Conservation (phyloP, 768 basidiomycete genomes). For the Ephemerocybe angulata region DNA sequence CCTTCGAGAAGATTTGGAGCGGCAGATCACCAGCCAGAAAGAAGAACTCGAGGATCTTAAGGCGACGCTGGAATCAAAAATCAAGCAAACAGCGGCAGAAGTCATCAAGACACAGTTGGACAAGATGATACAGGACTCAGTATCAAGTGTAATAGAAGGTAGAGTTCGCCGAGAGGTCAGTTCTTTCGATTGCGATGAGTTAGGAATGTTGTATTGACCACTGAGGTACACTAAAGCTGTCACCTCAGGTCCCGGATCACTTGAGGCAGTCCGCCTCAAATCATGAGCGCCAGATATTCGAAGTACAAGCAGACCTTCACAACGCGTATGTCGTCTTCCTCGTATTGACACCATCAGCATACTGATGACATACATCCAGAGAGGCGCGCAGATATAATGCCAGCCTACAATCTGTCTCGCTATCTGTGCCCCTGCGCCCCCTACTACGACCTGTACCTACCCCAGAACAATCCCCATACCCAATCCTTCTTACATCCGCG, state of each 20-base stretch:
- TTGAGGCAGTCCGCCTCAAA: conserved; percentile 35
- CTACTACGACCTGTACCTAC: conserved; percentile 49
- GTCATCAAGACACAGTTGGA: conserved; percentile 35
- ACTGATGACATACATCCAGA: conserved; percentile 21
- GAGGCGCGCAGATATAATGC: conserved; percentile 46
- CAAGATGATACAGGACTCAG: conserved; percentile 29
- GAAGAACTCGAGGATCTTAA: conserved; percentile 34
- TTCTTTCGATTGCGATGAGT: background rate
- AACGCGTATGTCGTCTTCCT: conserved; percentile 40
- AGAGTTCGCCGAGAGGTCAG: conserved; percentile 42
- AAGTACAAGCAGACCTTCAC: conserved; percentile 40
- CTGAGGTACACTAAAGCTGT: conserved; percentile 30
- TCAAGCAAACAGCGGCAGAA: conserved; percentile 40
- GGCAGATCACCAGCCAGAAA: conserved; percentile 38
- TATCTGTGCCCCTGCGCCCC: conserved; percentile 43
- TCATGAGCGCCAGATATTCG: conserved; percentile 41
- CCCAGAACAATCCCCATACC: conserved; percentile 42
- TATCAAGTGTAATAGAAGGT: conserved; percentile 36
- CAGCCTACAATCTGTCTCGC: conserved; percentile 30
- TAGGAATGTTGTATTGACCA: background rate
- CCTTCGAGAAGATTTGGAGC: conserved; percentile 34
- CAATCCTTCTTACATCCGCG: conserved; percentile 19
- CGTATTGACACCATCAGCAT: conserved; percentile 1
- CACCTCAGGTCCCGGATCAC: conserved; percentile 39
- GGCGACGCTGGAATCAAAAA: conserved; percentile 30